Percentiles rank a stretch among this genome's conserved stretches.
Evolutionary conservation across 139 green algal species (phyloP).

Genomic region (Yamagishiella unicocca): DNA sequence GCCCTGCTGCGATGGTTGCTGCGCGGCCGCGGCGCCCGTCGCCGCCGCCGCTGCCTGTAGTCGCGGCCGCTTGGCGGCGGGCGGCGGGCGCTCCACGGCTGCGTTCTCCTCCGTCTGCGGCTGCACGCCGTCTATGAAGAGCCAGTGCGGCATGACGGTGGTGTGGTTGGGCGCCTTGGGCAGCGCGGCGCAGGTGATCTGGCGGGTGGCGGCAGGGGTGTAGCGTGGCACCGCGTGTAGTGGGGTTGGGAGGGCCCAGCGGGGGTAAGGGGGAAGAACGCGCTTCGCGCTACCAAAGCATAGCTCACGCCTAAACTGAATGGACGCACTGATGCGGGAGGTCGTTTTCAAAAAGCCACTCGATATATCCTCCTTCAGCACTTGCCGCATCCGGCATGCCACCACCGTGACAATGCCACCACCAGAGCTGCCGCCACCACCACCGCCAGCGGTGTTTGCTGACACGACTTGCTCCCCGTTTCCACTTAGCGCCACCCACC

Average conservation of each 20-base stretch:
- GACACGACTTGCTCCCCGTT: too few relatives aligned
- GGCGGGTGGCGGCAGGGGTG: not conserved
- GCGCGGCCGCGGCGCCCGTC: conserved; percentile 24
- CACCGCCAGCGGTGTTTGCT: too few relatives aligned
- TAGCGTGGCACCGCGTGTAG: not conserved
- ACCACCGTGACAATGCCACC: too few relatives aligned
- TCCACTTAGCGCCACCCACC: not conserved
- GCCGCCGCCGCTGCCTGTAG: not conserved
- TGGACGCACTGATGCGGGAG: too few relatives aligned
- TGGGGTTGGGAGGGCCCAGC: not conserved
- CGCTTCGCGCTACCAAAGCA: too few relatives aligned
- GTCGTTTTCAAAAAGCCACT: too few relatives aligned
- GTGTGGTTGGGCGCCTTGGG: conserved; percentile 81
- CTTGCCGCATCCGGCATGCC: too few relatives aligned
- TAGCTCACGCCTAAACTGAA: too few relatives aligned
- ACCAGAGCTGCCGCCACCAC: too few relatives aligned
- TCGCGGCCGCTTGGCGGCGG: conserved; percentile 47
- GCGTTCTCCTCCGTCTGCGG: conserved; percentile 92
- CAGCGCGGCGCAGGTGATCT: conserved; percentile 77
- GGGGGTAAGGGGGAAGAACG: not conserved
- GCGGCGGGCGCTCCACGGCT: conserved; percentile 42
- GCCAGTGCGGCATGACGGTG: conserved; percentile 88
- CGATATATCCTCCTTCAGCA: too few relatives aligned
- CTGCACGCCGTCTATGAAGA: conserved; percentile 92
- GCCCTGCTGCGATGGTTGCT: too few relatives aligned